Conservation (phyloP, 176 grass and related monocot species). For the bread wheat (Triticum aestivum) region IWGSC_CS_RefSeq_v2.1 NC_057807.1:89306236-89306735, state of each 20-base stretch:
- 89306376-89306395: constrained; percentile 80
- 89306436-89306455: neutral
- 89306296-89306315: neutral
- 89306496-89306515: neutral
- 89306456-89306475: neutral
- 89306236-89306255: constrained; percentile 78
- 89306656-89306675: neutral
- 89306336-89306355: constrained; percentile 80
- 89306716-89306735: too few relatives aligned
- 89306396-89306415: constrained; percentile 3
- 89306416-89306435: neutral
- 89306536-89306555: neutral
- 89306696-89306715: neutral
- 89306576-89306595: constrained; percentile 2
- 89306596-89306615: constrained; percentile 22
- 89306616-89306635: neutral
- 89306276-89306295: neutral
- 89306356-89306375: constrained; percentile 76
- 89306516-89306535: neutral
- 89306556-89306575: constrained; percentile 38
- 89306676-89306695: neutral
- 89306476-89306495: neutral
- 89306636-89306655: neutral
- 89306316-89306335: constrained; percentile 36
- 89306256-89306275: constrained; percentile 66